Conservation (phyloP, 768 basidiomycete genomes). For the Tubosaeta sp. region DNA sequence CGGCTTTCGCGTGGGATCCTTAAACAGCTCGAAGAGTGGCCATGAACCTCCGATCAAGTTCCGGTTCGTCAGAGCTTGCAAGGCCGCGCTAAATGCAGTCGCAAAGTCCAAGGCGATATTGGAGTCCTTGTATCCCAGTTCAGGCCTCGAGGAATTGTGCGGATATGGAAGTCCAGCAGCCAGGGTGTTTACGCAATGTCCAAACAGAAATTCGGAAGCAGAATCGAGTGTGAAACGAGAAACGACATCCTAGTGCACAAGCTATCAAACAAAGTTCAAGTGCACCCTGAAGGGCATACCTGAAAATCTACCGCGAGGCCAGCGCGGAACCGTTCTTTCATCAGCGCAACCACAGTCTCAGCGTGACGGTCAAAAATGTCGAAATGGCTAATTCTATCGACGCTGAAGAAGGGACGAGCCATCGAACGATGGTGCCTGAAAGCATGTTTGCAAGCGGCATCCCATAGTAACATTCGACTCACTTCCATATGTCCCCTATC, state of each 20-base stretch:
- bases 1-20: slow-evolving; percentile 26
- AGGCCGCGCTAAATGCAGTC: slow-evolving; percentile 33
- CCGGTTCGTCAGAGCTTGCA: slow-evolving; percentile 28
- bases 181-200: slow-evolving; percentile 39
- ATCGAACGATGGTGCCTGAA: slow-evolving; percentile 59
- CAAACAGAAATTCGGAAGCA: slow-evolving; percentile 53
- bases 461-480: slow-evolving; percentile 7
- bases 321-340: slow-evolving; percentile 39
- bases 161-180: slow-evolving; percentile 37
- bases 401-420: slow-evolving; percentile 67
- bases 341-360: slow-evolving; percentile 41
- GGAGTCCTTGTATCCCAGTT: slow-evolving; percentile 6
- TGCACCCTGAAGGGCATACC: slow-evolving; percentile 24
- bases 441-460: neutral
- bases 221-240: slow-evolving; percentile 49
- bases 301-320: slow-evolving; percentile 60
- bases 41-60: slow-evolving; percentile 31
- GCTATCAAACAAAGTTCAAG: neutral
- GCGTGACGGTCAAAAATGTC: slow-evolving; percentile 57
- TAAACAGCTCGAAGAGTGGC: slow-evolving; percentile 38
- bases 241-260: slow-evolving; percentile 35
- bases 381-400: slow-evolving; percentile 58
- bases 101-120: slow-evolving; percentile 27
- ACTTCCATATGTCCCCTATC: slow-evolving; percentile 71
- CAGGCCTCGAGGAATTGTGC: slow-evolving; percentile 15